Evolutionary conservation across 1,139 yeast genomes (phyloP).

Genomic region (Kodamaea anthophila): DNA sequence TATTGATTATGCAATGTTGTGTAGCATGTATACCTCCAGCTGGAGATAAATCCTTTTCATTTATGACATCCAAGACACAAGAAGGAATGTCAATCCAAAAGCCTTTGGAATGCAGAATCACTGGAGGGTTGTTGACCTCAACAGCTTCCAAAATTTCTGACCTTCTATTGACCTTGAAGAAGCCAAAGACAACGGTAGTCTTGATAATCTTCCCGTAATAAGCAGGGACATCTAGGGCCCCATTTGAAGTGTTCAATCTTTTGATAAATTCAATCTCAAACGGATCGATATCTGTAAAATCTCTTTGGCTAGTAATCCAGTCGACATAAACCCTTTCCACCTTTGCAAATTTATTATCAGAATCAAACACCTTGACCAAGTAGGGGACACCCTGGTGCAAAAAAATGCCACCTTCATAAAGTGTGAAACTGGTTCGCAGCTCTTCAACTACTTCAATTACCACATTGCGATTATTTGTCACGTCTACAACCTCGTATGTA

Average conservation of each 20-base stretch:
- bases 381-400: slow-evolving; percentile 92
- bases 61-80: slow-evolving; percentile 52
- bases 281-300: slow-evolving; percentile 90
- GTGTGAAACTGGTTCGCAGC: slow-evolving; percentile 79
- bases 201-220: slow-evolving; percentile 71
- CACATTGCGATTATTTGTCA: slow-evolving; percentile 64
- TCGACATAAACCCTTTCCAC: slow-evolving; percentile 87
- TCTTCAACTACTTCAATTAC: slow-evolving; percentile 91
- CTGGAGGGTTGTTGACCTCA: slow-evolving; percentile 87
- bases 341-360: slow-evolving; percentile 69
- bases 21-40: slow-evolving; percentile 98
- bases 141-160: slow-evolving; percentile 84
- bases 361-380: slow-evolving; percentile 74
- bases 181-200: slow-evolving; percentile 82
- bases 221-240: slow-evolving; percentile 51
- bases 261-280: slow-evolving; percentile 60
- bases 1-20: slow-evolving; percentile 79
- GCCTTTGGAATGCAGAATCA: slow-evolving; percentile 63
- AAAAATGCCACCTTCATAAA: slow-evolving; percentile 93
- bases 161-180: slow-evolving; percentile 73
- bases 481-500: slow-evolving; percentile 80
- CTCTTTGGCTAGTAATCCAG: slow-evolving; percentile 89
- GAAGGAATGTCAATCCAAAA: slow-evolving; percentile 86
- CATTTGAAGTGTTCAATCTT: slow-evolving; percentile 30
- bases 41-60: slow-evolving; percentile 50